Conservation (phyloP, 306 rosid species). For the Adenanthera pavonina region DNA sequence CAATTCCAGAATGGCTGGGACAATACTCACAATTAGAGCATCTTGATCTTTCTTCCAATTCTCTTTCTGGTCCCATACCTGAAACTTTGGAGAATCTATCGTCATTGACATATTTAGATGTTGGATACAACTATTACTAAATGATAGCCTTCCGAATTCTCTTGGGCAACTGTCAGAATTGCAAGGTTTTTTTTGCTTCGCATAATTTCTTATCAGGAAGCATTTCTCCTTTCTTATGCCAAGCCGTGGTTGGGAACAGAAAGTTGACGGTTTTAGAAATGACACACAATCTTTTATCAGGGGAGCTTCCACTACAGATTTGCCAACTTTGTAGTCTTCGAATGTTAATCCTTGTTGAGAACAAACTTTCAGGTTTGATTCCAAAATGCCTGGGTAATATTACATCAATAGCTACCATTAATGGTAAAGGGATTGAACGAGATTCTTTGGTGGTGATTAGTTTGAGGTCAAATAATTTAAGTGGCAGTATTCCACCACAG, state of each 20-base stretch:
- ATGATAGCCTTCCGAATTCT: constrained; percentile 12
- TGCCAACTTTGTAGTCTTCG: constrained; percentile 26
- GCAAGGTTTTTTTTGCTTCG: background rate
- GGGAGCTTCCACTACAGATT: background rate
- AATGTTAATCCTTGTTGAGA: constrained; percentile 8
- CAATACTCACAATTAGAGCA: too few species aligned
- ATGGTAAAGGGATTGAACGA: too few species aligned
- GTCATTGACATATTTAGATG: constrained; percentile 12
- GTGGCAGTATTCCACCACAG: too few species aligned
- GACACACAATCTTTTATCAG: background rate
- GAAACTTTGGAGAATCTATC: constrained; percentile 27
- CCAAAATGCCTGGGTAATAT: background rate
- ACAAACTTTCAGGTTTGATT: constrained; percentile 2
- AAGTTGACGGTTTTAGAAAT: background rate
- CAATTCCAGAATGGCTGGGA: too few species aligned
- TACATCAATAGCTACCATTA: background rate
- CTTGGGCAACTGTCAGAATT: constrained; percentile 10
- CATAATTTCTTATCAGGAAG: constrained; percentile 19
- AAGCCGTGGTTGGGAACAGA: background rate
- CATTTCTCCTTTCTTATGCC: constrained; percentile 12
- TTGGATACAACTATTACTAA: background rate
- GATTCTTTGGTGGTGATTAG: too few species aligned
- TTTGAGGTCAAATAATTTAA: too few species aligned
- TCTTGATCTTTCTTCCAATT: too few species aligned
- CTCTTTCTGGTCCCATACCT: too few species aligned